Evolutionary conservation across 2,329 filamentous ascomycete genomes (phyloP), one percentile per base, ranked within the genome.

Genomic region (Diaporthe ilicicola): DNA sequence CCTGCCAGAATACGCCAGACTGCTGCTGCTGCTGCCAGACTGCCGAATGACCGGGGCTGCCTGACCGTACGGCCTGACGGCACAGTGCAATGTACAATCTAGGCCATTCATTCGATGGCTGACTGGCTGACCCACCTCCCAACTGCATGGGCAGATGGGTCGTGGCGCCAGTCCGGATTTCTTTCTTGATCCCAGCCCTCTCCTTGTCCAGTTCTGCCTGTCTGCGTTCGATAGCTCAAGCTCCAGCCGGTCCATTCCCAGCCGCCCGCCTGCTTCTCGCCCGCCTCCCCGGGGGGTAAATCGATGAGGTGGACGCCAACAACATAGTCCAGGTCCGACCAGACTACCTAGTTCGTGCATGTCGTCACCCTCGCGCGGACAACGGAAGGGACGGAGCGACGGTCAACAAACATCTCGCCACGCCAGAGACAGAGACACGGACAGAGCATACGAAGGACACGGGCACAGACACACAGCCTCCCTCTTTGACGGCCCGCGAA

Each of bases 171-270:
- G 55, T 67, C 59, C 54, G 54, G 39, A 69, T 69, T 73, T 71
- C 39, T 67, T 72, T 32, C 61, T 69, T 69, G 70, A 70, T 67
- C 61, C 68, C 56, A 61, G 39, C 65, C 71, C 69, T 69, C 56
- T 73, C 66, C 67, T 73, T 73, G 70, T 66, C 48, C 50, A 53
- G 32, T 32, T 67, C 29, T 34, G 29, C 19, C 46, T 37, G 19
- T 42, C 22, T 29, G 39, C 42, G 19, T 22, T 62, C 42, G 42
- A 32, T 39, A 62, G 59, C 39, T 48, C 39, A 29, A 64, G 59
- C 59, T 37, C 59, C 59, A 64, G 59, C 59, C 48, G 59, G 59
- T 64, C 59, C 44, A 64, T 64, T 37, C 29, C 59, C 59, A 64
- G 59, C 59, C 59, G 44, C 59, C 59, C 42, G 29, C 37, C 37